Conservation (phyloP, 2,329 filamentous ascomycete species). For the Pseudopyricularia javanii region DNA sequence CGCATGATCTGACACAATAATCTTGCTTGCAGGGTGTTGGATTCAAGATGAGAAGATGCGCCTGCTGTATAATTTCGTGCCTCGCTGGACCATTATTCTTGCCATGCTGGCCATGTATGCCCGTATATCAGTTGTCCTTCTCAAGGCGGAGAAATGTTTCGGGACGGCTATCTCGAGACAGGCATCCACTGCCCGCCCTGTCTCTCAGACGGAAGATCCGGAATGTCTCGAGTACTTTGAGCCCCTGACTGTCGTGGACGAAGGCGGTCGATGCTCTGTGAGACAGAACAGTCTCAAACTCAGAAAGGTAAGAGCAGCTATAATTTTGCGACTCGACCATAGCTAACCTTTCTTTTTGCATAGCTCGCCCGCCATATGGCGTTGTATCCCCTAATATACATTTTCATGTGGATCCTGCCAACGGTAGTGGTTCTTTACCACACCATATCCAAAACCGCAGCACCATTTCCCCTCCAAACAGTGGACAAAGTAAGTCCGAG, state of each 20-base stretch:
- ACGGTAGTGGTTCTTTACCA: conserved; percentile 27
- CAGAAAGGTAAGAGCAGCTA: neutral
- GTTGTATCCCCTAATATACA: conserved; percentile 26
- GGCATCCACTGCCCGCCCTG: neutral
- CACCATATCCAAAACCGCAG: conserved; percentile 16
- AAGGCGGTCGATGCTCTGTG: neutral
- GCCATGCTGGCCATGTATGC: conserved; percentile 23
- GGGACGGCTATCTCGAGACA: conserved; percentile 1
- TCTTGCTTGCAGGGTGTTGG: conserved; percentile 20
- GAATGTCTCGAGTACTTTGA: neutral
- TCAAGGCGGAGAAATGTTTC: conserved; percentile 21
- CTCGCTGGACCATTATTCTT: conserved; percentile 26
- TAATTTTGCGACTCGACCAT: too few species aligned
- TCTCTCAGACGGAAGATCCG: neutral
- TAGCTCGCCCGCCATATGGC: conserved; percentile 28
- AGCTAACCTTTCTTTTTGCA: too few species aligned
- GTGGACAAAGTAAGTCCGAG: conserved; percentile 16
- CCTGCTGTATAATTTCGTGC: conserved; percentile 27
- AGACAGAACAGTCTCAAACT: neutral
- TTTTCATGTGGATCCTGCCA: conserved; percentile 26
- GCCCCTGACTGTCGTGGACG: neutral
- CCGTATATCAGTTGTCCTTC: conserved; percentile 24
- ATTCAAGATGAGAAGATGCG: conserved; percentile 23
- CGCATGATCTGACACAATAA: neutral
- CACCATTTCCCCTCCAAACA: conserved; percentile 21